Base-by-base conservation (phyloP, 352 stramenopile genomes). In the Pythium angustatum region DNA sequence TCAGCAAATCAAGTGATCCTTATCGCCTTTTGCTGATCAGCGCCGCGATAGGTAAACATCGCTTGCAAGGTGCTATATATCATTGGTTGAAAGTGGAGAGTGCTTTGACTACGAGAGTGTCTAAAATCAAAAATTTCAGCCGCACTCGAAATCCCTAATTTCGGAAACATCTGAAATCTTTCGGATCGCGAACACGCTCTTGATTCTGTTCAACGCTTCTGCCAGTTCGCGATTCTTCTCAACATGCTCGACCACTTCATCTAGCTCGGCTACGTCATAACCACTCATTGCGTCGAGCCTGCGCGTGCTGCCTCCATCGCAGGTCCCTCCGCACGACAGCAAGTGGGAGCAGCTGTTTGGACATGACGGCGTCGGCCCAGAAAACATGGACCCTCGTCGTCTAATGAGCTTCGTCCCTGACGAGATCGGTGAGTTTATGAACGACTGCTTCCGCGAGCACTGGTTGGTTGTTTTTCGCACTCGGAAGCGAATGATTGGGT, bases 231-330 rank as follows among this genome's bases (percentile, higher is more conserved):
- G 28, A 28, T 50, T 21, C 21, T 17, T 27, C 24, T 19, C 5
- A 22, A 7, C n/a, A 59, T 59, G 52, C 33, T 38, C 33, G 34
- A 59, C 19, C 52, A 36, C 17, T 47, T 59, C 33, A 49, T 59
- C 19, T 21, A 11, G 3, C 33, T 38, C 21, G 52, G 52, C 24
- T 59, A 38, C 22, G 52, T 59, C 4, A 5, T 59, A 3, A 21
- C 49, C 52, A 59, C 52, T 3, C 51, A 21, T 5, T 9, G 11
- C 30, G 11, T 58, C 19, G 31, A 44, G 22, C 5, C 5, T 19
- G 33, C 27, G 4, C 26, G 14, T 8, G 33, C 34, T 5, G 17
- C 52, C 26, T 4, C 19, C 52, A 8, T 14, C 31, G 31, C 3
- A 48, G 4, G 8, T 49, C 2, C 22, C 8, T 15, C 6, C 3